Evolutionary conservation across 106 monocot species (phyloP).

Genomic region (Dendrobium huoshanense): DNA sequence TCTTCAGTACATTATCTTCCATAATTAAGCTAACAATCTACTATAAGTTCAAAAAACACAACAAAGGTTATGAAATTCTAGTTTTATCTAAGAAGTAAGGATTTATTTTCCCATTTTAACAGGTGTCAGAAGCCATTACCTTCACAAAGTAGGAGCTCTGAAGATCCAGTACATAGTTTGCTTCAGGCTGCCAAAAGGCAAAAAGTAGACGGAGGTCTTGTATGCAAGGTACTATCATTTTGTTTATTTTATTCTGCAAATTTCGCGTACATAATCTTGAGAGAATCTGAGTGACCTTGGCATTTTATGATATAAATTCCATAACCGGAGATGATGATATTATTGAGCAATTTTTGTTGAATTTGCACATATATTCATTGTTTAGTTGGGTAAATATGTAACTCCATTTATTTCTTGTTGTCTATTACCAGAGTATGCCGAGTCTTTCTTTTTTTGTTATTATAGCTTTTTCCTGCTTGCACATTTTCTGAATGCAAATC

Average conservation of each 20-base stretch:
- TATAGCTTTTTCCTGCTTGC: not conserved
- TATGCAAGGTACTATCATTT: slow-evolving; percentile 32
- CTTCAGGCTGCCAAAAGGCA: slow-evolving; percentile 79
- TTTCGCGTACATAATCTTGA: not conserved
- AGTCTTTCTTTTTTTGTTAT: not conserved
- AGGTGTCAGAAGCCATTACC: slow-evolving; percentile 37
- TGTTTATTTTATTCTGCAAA: not conserved
- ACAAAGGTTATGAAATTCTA: not conserved
- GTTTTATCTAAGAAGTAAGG: not conserved
- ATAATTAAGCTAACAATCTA: not conserved
- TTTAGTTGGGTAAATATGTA: not conserved
- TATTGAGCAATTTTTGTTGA: not conserved
- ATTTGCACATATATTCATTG: not conserved
- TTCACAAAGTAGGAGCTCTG: slow-evolving; percentile 18
- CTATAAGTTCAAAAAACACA: not conserved
- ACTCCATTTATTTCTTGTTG: not conserved
- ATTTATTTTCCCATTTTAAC: not conserved
- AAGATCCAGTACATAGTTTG: slow-evolving; percentile 29
- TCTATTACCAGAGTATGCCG: not conserved
- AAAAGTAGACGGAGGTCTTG: slow-evolving; percentile 61
- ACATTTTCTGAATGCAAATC: not conserved
- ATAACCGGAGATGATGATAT: not conserved
- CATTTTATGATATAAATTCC: not conserved
- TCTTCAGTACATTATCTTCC: not conserved
- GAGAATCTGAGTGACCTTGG: not conserved